Base-by-base conservation (phyloP, 1,284 basidiomycete genomes). In the Rhodotorula sp. region DNA sequence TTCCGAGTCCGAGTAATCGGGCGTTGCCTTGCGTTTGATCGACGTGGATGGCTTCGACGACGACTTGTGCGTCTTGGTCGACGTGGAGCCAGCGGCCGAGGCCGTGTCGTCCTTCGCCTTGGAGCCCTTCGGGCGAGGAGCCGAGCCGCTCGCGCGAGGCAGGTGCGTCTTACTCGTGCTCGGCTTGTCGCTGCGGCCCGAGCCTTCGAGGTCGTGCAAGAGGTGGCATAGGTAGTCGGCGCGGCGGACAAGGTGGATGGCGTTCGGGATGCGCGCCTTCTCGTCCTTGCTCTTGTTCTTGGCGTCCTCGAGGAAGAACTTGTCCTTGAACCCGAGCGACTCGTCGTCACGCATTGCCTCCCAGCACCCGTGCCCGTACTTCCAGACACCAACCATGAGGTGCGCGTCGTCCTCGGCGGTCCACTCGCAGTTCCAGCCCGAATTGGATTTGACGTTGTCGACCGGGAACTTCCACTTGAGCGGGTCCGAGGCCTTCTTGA, bases 331-430 rank as follows among this genome's bases (percentile, higher is more conserved):
- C 6, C 88, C 87, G 5, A 99, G 87, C 65, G 87, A 86, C 4
- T 87, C 81, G 80, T 99, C 96, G 79, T 91, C 91, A 77, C 90
- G 87, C 84, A 99, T 98, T 55, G 87, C 85, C 79, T 99, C 96
- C 96, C 96, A 99, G 75, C 90, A 92, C 27, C 94, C 94, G 79
- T 99, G 96, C 32, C 96, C 96, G 77, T 99, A 90, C 59, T 90
- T 80, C 85, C 87, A 98, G 27, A 96, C 92, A 39, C 96, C 96
- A 61, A 98, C 88, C 32, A 99, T 85, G 20, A 99, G 85, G 86
- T 92, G 91, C 4, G 94, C 89, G 80, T 99, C 96, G 73, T 99
- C 93, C 71, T 88, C 87, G 44, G 89, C 86, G n/a, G 87, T 88
- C 96, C 96, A 99, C 51, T 89, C 67, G 92, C 92, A 55, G 91